Conservation (phyloP, 306 rosid genomes). For the Cyclanthera cordifolia region DNA sequence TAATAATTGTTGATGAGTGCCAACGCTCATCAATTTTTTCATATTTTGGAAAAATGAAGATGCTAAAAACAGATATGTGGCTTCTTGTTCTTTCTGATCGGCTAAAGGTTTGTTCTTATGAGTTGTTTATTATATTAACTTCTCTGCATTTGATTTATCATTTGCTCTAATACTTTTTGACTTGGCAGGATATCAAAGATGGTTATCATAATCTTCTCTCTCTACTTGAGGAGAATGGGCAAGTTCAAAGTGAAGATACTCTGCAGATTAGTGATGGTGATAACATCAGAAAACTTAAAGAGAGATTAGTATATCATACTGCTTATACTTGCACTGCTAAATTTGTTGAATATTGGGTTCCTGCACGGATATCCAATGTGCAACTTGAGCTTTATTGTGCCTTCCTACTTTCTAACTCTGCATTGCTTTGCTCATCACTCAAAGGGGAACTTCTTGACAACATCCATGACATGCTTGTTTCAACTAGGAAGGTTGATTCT, state of each 20-base stretch:
- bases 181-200: constrained; percentile 44
- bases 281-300: constrained; percentile 36
- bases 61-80: constrained; percentile 31
- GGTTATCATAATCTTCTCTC: constrained; percentile 36
- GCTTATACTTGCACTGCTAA: constrained; percentile 37
- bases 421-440: constrained; percentile 38
- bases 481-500: constrained; percentile 55
- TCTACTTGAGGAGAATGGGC: constrained; percentile 28
- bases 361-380: constrained; percentile 53
- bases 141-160: constrained; percentile 15
- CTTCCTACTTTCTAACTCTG: constrained; percentile 48
- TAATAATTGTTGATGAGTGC: constrained; percentile 41
- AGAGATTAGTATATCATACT: constrained; percentile 39
- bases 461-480: constrained; percentile 41
- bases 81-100: constrained; percentile 37
- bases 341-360: constrained; percentile 89
- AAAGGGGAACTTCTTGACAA: constrained; percentile 40
- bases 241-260: constrained; percentile 18
- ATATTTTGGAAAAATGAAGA: constrained; percentile 28
- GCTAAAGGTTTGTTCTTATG: constrained; percentile 41
- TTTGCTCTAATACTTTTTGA: constrained; percentile 24
- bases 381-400: constrained; percentile 91
- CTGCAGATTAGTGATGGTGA: constrained; percentile 26
- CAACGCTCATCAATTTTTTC: constrained; percentile 31
- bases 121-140: constrained; percentile 3